Percentiles rank a stretch among this genome's conserved stretches.
phyloP scores from a whole-genome alignment of 176 grass and related monocot species.

The Musa acuminata region DNA sequence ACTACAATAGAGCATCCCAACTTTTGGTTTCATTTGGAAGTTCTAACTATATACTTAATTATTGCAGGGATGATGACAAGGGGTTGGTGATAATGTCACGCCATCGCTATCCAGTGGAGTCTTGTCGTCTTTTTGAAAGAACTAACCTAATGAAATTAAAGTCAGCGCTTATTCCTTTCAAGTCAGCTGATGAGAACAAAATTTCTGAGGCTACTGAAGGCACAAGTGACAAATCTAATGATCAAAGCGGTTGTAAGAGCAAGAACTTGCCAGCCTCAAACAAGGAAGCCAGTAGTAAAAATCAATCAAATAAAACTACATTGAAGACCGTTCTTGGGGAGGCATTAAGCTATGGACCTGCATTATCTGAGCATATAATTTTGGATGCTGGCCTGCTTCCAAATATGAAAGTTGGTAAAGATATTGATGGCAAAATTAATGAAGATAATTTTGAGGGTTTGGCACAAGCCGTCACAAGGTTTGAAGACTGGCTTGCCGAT shows the following conservation, averaged over 20 bases:
- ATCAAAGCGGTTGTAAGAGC: slow-evolving; percentile 38
- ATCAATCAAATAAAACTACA: slow-evolving; percentile 53
- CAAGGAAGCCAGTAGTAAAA: slow-evolving; percentile 32
- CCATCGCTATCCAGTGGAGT: slow-evolving; percentile 90
- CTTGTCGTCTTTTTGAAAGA: slow-evolving; percentile 71
- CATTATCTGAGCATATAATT: slow-evolving; percentile 88
- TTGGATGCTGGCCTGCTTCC: slow-evolving; percentile 73
- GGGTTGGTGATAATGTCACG: slow-evolving; percentile 96
- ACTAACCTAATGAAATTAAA: slow-evolving; percentile 69
- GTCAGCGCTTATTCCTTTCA: slow-evolving; percentile 34
- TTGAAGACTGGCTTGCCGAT: slow-evolving; percentile 93
- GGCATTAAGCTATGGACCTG: slow-evolving; percentile 67
- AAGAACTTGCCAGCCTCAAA: slow-evolving; percentile 32
- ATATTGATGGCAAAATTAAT: slow-evolving; percentile 38
- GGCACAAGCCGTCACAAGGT: slow-evolving; percentile 52
- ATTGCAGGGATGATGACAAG: slow-evolving; percentile 83
- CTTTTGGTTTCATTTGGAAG: neutral
- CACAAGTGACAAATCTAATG: slow-evolving; percentile 30
- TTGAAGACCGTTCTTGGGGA: slow-evolving; percentile 67
- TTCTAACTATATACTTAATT: neutral
- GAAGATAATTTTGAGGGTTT: slow-evolving; percentile 50
- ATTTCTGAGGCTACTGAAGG: slow-evolving; percentile 21
- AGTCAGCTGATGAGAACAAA: slow-evolving; percentile 29
- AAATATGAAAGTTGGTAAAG: slow-evolving; percentile 53
- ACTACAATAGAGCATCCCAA: neutral